Evolutionary conservation across 805 yeast species (phyloP), one percentile per base, ranked within the genome.

Genomic region (Candida silvicultrix): DNA sequence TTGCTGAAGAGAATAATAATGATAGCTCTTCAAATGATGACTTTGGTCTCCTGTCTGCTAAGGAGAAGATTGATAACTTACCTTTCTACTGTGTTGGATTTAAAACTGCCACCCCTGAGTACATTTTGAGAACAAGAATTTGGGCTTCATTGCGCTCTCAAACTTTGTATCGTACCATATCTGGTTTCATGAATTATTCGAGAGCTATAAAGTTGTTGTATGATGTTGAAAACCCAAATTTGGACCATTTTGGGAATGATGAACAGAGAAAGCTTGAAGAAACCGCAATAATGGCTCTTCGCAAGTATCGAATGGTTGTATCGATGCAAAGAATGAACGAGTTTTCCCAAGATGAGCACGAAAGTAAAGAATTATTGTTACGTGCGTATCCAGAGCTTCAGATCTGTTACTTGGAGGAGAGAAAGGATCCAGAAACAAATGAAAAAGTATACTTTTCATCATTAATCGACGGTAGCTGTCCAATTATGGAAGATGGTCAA

Each of bases 121-220:
- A 73, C 52, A 71, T 75, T 5, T 57, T 81, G 49, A 66, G 89
- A 59, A 84, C 92, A 0, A 68, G 90, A 57, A 69, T 85, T 3
- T 85, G 94, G 94, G 83, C 89, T 1, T 83, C 92, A 0, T 62
- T 81, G 42, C 70, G 90, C 47, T 75, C 83, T 1, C 95, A 85
- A 59, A 85, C 94, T 0, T 66, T 85, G 42, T 85, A 79, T 58
- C 67, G 92, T 43, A 85, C 95, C 0, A 67, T 85, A 8, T 73
- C 85, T 0, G 94, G 95, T 0, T 85, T 85, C 54, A 76, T 77
- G 79, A 84, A 83, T 58, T 85, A 85, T 56, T 69, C 75, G 18
- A 70, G 73, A 34, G 92, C 92, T 0, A 70, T 85, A n/a, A 78
- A 77, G 51, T 63, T 84, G n/a, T 68, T 85, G 37, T 77, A 77